Evolutionary conservation across 805 yeast genomes (phyloP), one percentile per base, ranked within the genome.

Genomic region (Hanseniaspora thailandica): DNA sequence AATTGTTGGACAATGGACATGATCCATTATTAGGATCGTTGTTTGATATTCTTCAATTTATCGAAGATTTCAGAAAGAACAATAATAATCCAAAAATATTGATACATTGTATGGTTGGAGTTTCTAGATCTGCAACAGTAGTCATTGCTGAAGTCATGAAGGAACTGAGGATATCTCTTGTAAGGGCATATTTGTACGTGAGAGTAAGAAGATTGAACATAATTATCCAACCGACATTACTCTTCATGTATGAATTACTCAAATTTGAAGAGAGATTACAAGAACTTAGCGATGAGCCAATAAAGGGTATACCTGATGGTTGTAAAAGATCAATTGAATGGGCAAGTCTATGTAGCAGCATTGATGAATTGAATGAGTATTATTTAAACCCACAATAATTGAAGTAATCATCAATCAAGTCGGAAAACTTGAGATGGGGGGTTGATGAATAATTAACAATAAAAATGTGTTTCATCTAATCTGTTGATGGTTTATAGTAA

Each of bases 71-170:
- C 20, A 26, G 44, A 43, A 76, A 77, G 19, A 69, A 71, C 57
- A 58, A 64, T 20, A 58, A 59, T 0, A 68, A 67, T 35, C 78
- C 77, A 22, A 76, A 76, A 45, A 78, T 82, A 2, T 71, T 90
- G 56, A 89, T 90, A 10, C 97, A 90, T 65, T 90, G 97, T 61
- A 84, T 95, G 62, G 97, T 87, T 46, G 97, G 97, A 0, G 97
- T 90, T 3, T 86, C 96, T 0, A 71, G 97, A 53, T 86, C 95
- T 2, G 97, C 97, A 0, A 86, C 97, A 0, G 94, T 90, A 10
- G 90, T 94, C 60, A 90, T 90, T 59, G 96, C 96, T 1, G 97
- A 88, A 63, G 90, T 86, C 36, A 89, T 90, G 96, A 77, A 78
- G 59, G 69, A 95, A 39, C 67, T 84, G 23, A 68, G 76, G 15